Percentiles rank a stretch among this genome's conserved stretches.
Conservation (phyloP, 2,329 filamentous ascomycete species). For the Chalara sp. region DNA sequence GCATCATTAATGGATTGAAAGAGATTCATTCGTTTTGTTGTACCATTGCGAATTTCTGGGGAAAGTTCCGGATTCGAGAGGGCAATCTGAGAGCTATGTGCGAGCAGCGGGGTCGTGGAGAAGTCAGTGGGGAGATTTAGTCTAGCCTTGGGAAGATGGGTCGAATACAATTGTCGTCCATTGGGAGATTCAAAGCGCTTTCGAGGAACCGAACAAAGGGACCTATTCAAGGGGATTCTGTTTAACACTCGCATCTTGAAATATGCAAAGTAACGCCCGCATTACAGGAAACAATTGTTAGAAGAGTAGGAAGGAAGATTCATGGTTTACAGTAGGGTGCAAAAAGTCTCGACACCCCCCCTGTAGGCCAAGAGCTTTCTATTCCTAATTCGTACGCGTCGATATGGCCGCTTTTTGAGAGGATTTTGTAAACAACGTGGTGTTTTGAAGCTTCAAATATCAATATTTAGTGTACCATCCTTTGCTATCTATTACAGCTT, state of each 20-base stretch:
- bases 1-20: constrained; percentile 93
- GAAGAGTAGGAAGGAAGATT: too few species aligned
- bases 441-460: too few species aligned
- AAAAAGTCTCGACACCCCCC: too few species aligned
- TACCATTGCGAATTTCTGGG: constrained; percentile 53
- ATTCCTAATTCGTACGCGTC: too few species aligned
- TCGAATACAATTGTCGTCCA: constrained; percentile 20
- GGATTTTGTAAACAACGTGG: too few species aligned
- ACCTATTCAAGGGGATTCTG: constrained; percentile 6
- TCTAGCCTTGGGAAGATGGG: constrained; percentile 46
- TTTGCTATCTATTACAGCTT: background rate
- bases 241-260: constrained; percentile 16
- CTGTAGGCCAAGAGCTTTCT: too few species aligned
- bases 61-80: constrained; percentile 68
- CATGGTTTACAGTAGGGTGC: too few species aligned
- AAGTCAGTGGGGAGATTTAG: constrained; percentile 89
- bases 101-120: constrained; percentile 69
- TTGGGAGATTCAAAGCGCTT: background rate
- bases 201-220: constrained; percentile 6
- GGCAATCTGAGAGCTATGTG: constrained; percentile 69
- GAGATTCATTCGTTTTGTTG: constrained; percentile 83
- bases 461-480: background rate
- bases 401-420: too few species aligned
- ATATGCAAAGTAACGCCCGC: too few species aligned
- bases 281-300: too few species aligned